Evolutionary conservation across 192 early-diverging fungal species (phyloP).

Genomic region (Allomyces macrogynus): DNA sequence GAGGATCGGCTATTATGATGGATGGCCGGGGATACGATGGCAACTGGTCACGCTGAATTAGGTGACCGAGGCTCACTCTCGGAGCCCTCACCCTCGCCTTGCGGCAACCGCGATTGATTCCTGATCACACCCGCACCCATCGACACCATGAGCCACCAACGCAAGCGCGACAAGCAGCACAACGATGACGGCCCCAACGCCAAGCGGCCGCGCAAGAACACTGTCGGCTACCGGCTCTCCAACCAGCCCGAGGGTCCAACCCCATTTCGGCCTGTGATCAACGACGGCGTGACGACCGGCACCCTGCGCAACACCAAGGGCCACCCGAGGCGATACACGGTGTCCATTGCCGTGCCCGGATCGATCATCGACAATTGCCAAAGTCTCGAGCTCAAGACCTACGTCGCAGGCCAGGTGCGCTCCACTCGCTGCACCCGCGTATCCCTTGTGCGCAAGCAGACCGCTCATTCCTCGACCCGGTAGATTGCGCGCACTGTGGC

Average conservation of each 20-base stretch:
- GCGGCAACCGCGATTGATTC: too few relatives aligned
- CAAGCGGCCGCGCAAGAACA: neutral
- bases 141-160: too few relatives aligned
- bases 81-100: too few relatives aligned
- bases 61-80: too few relatives aligned
- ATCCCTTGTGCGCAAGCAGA: neutral
- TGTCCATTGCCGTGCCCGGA: constrained; percentile 41
- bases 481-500: constrained; percentile 35
- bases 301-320: neutral
- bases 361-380: constrained; percentile 41
- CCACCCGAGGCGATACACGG: constrained; percentile 18
- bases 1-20: too few relatives aligned
- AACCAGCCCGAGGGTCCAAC: neutral
- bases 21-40: too few relatives aligned
- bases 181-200: neutral
- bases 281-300: too few relatives aligned
- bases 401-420: constrained; percentile 43
- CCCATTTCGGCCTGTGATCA: too few relatives aligned
- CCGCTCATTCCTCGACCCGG: neutral
- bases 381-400: constrained; percentile 41
- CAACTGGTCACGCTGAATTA: too few relatives aligned
- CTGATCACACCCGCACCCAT: too few relatives aligned
- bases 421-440: neutral
- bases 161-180: too few relatives aligned
- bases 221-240: neutral